These are phyloP conservation scores for Epichloe glyceriae DNA, from an alignment of 2,329 filamentous ascomycete species.

Conservation along the genomic window DNA sequence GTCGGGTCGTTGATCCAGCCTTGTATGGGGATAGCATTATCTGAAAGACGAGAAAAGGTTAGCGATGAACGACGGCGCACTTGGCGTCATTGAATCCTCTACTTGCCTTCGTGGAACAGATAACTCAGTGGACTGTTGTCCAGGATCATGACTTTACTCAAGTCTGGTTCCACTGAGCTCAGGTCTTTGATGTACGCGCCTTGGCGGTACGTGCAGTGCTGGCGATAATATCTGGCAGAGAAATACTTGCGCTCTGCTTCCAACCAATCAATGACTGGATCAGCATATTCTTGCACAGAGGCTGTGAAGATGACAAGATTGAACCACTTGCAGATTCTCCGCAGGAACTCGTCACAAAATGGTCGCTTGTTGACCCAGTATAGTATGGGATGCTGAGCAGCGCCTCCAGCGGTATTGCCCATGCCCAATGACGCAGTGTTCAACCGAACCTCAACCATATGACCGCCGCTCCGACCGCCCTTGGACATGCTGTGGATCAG, in stretches of 20 bases:
- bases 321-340: conserved; percentile 92
- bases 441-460: conserved; percentile 96
- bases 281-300: conserved; percentile 95
- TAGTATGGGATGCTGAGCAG: conserved; percentile 82
- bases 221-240: conserved; percentile 81
- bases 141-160: conserved; percentile 97
- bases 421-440: conserved; percentile 58
- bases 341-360: conserved; percentile 90
- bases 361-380: conserved; percentile 99
- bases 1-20: conserved; percentile 99
- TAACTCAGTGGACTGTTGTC: conserved; percentile 98
- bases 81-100: neutral
- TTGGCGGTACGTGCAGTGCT: conserved; percentile 92
- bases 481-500: conserved; percentile 97
- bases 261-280: conserved; percentile 97
- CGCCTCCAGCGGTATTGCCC: conserved; percentile 45
- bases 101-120: conserved; percentile 90
- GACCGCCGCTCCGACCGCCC: conserved; percentile 81
- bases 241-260: conserved; percentile 97
- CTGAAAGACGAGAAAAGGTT: conserved; percentile 31
- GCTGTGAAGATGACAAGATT: conserved; percentile 95
- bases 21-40: conserved; percentile 97
- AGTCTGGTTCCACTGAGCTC: conserved; percentile 86
- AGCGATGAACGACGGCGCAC: neutral
- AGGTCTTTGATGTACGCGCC: conserved; percentile 98